phyloP scores from a whole-genome alignment of 192 early-diverging fungal genomes.

The Anaeromyces robustus region DNA sequence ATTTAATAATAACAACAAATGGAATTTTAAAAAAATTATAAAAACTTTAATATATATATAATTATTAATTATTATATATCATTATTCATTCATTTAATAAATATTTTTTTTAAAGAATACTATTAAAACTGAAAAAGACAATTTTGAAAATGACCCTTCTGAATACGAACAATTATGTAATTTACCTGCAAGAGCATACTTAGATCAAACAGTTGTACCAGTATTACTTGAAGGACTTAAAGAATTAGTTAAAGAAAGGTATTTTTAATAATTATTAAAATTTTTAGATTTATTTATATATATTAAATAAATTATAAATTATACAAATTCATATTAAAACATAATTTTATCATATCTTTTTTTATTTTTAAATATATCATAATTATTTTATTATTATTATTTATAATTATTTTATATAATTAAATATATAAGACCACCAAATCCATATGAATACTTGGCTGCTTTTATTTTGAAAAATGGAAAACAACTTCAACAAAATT shows the following conservation, averaged over 20 bases:
- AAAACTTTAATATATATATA: too few relatives aligned
- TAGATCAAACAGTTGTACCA: slow-evolving; percentile 32
- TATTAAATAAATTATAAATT: too few relatives aligned
- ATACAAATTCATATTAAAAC: too few relatives aligned
- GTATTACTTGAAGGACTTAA: slow-evolving; percentile 32
- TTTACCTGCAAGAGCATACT: slow-evolving; percentile 23
- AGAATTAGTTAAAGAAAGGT: slow-evolving; percentile 27
- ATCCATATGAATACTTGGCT: slow-evolving; percentile 24
- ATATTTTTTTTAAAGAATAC: not conserved
- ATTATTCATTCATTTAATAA: not conserved
- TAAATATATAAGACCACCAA: slow-evolving; percentile 15
- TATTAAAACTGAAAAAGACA: not conserved
- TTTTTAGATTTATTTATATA: too few relatives aligned
- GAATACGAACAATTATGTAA: not conserved
- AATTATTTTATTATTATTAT: too few relatives aligned
- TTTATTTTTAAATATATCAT: too few relatives aligned
- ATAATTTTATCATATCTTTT: too few relatives aligned
- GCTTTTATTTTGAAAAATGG: slow-evolving; percentile 18
- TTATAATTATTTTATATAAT: too few relatives aligned
- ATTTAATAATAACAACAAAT: too few relatives aligned
- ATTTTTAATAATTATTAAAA: not conserved
- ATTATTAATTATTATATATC: too few relatives aligned
- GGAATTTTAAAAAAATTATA: too few relatives aligned
- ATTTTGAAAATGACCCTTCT: not conserved
- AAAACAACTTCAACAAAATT: slow-evolving; percentile 3